These are phyloP conservation scores for Fraxinus nigra DNA, from an alignment of 305 asterid species.

Conservation along the genomic window DNA sequence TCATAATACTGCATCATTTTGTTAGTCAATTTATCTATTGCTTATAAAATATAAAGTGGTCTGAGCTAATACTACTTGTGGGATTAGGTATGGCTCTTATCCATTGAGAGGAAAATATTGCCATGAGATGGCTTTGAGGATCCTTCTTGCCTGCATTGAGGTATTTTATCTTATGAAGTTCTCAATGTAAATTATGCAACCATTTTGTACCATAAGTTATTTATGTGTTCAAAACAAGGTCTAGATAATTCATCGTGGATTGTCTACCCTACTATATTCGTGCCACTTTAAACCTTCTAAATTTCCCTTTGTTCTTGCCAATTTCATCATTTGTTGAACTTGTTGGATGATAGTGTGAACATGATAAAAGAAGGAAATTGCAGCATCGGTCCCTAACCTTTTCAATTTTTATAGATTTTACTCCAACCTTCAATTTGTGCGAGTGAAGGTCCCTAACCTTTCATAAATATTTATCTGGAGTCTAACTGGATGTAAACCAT, in stretches of 20 bases:
- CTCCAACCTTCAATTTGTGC: no score
- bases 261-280: neutral
- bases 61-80: constrained; percentile 28
- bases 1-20: neutral
- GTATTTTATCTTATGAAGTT: constrained; percentile 33
- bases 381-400: neutral
- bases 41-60: neutral
- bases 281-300: neutral
- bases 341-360: neutral
- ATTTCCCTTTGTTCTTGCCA: neutral
- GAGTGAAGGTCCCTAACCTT: no score
- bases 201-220: neutral
- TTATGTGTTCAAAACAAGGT: neutral
- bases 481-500: neutral
- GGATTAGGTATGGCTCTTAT: constrained; percentile 84
- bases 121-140: constrained; percentile 97
- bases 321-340: neutral
- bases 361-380: neutral
- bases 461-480: no score
- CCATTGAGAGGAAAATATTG: constrained; percentile 93
- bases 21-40: neutral
- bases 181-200: constrained; percentile 1
- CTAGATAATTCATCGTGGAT: neutral
- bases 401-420: no score
- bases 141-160: constrained; percentile 91